These are phyloP conservation scores for Podospora tetraspora DNA, from an alignment of 495 filamentous ascomycete species.

Conservation along the genomic window DNA sequence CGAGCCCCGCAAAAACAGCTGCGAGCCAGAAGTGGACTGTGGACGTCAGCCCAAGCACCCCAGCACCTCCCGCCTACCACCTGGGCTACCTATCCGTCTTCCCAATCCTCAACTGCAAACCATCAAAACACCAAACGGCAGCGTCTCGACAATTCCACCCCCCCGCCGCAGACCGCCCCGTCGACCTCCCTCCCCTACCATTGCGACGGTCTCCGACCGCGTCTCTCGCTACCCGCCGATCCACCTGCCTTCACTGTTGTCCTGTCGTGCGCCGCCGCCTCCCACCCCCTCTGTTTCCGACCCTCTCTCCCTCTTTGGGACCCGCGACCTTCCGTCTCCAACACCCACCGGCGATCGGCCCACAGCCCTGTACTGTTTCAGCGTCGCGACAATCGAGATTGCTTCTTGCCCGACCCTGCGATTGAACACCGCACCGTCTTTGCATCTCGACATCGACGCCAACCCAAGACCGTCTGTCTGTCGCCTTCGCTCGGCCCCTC, in stretches of 20 bases:
- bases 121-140: slow-evolving; percentile 11
- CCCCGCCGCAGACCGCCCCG: not conserved
- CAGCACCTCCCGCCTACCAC: slow-evolving; percentile 2
- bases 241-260: slow-evolving; percentile 1
- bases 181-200: not conserved
- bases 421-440: slow-evolving; percentile 1
- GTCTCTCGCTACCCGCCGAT: slow-evolving; percentile 3
- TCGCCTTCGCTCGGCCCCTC: not conserved
- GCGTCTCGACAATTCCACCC: not conserved
- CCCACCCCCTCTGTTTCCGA: not conserved
- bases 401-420: not conserved
- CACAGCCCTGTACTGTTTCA: not conserved
- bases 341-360: not conserved
- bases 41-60: slow-evolving; percentile 17
- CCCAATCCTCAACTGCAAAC: slow-evolving; percentile 14
- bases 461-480: not conserved
- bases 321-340: not conserved
- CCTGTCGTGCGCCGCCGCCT: not conserved
- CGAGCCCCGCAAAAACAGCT: slow-evolving; percentile 23
- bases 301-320: not conserved
- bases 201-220: slow-evolving; percentile 5
- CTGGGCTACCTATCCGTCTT: not conserved
- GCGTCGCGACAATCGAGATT: not conserved
- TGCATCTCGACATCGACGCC: not conserved
- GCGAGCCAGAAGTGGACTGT: slow-evolving; percentile 8